Conservation (phyloP, 495 filamentous ascomycete species). For the Penicillium argentinense region DNA sequence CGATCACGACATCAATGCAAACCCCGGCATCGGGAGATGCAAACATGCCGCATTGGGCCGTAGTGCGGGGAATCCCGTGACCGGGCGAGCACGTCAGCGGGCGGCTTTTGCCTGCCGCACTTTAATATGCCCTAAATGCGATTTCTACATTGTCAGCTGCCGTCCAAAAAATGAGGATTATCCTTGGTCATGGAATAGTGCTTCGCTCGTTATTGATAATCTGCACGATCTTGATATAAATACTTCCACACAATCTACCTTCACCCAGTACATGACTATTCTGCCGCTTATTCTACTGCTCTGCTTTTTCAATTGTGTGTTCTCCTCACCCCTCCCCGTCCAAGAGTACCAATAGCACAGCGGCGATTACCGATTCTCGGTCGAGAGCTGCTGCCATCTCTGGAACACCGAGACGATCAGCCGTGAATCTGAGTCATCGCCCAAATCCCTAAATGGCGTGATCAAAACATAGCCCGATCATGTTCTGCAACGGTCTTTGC, state of each 20-base stretch:
- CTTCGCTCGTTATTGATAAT: not conserved
- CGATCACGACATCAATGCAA: conserved; percentile 55
- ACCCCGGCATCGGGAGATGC: conserved; percentile 20
- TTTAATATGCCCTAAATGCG: conserved; percentile 1
- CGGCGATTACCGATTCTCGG: conserved; percentile 25
- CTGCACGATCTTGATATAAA: not conserved
- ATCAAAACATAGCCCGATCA: conserved; percentile 1
- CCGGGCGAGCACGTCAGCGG: conserved; percentile 36
- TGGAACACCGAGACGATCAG: not conserved
- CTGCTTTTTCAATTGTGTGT: not conserved
- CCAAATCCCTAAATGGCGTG: conserved; percentile 5
- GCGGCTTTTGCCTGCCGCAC: conserved; percentile 24
- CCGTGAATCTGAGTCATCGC: not conserved
- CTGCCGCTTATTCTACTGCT: too few species aligned
- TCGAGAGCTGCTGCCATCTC: conserved; percentile 14
- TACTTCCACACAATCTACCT: too few species aligned
- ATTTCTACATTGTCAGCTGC: too few species aligned
- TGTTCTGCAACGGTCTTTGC: too few species aligned
- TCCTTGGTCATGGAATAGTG: too few species aligned
- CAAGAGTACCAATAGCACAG: conserved; percentile 20
- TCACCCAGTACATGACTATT: too few species aligned
- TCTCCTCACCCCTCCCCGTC: too few species aligned
- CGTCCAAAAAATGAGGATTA: too few species aligned
- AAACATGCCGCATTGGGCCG: conserved; percentile 33
- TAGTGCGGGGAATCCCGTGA: conserved; percentile 40